phyloP scores from a whole-genome alignment of 2,329 filamentous ascomycete species.

The Exophiala sp. region DNA sequence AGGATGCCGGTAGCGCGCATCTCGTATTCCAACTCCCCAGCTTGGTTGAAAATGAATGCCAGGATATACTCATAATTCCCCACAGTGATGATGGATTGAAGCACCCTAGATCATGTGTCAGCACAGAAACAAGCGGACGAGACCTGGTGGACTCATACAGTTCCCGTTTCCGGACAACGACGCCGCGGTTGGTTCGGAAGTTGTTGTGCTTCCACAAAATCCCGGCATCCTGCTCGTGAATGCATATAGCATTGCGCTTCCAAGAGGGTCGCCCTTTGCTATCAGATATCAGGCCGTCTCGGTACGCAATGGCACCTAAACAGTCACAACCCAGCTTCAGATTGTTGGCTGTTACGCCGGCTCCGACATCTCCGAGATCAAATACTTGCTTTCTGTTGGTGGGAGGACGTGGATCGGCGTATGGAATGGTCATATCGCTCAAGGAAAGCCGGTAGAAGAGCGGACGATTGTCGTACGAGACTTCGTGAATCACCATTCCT shows the following conservation, averaged over 20 bases:
- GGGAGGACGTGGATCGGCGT: conserved; percentile 59
- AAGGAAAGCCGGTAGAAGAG: conserved; percentile 62
- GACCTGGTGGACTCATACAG: too few species aligned
- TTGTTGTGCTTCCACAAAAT: conserved; percentile 68
- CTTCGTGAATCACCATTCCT: conserved; percentile 56
- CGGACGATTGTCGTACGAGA: conserved; percentile 60
- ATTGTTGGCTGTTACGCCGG: conserved; percentile 62
- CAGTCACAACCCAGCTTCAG: conserved; percentile 63
- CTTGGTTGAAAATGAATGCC: conserved; percentile 65
- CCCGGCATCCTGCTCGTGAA: conserved; percentile 65
- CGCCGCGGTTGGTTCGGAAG: conserved; percentile 58
- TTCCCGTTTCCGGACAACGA: conserved; percentile 58
- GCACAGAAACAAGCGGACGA: too few species aligned
- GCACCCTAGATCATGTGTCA: too few species aligned
- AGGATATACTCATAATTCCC: conserved; percentile 69
- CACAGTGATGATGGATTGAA: conserved; percentile 65
- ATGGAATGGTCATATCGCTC: conserved; percentile 65
- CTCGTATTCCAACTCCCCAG: conserved; percentile 60
- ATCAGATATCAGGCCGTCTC: background rate
- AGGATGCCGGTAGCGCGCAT: conserved; percentile 63
- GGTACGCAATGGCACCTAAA: conserved; percentile 56
- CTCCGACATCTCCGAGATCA: conserved; percentile 64
- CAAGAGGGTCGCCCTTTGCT: background rate
- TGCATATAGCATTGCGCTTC: conserved; percentile 55
- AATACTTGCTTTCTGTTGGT: conserved; percentile 67